Percentiles rank a stretch among this genome's conserved stretches.
These are phyloP conservation scores for Talinum fruticosum DNA, from an alignment of 148 eudicot genomes.

Conservation along the genomic window DNA sequence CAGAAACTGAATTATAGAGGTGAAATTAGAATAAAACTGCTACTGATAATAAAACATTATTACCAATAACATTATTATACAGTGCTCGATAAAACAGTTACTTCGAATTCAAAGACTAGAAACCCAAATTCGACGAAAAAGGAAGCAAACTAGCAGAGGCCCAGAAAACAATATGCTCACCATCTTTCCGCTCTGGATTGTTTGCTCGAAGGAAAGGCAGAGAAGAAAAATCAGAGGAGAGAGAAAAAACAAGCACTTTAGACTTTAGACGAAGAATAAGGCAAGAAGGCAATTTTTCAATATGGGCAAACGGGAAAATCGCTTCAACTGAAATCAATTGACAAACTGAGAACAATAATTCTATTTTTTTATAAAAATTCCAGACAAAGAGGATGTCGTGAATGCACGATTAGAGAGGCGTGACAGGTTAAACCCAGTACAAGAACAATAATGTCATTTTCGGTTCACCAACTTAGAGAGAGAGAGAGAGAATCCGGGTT, in stretches of 20 bases:
- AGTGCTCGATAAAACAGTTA: constrained; percentile 22
- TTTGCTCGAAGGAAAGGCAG: background rate
- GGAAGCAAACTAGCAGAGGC: background rate
- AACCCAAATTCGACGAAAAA: background rate
- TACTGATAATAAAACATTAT: background rate
- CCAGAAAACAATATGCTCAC: constrained; percentile 2
- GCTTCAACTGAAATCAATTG: background rate
- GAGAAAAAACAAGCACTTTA: background rate
- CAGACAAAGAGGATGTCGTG: background rate
- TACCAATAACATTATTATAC: background rate
- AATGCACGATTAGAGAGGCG: background rate
- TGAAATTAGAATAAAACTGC: no score
- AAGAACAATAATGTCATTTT: background rate
- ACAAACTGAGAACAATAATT: background rate
- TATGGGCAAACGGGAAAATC: background rate
- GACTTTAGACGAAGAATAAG: no score
- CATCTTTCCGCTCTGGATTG: constrained; percentile 10
- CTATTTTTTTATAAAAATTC: no score
- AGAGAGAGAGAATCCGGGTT: background rate
- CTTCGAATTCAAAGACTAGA: no score
- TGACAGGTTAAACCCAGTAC: background rate
- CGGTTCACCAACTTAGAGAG: background rate
- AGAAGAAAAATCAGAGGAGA: background rate
- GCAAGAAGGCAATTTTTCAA: no score
- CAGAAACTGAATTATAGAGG: background rate